Evolutionary conservation across 768 basidiomycete species (phyloP), one percentile per base, ranked within the genome.

Genomic region (Trametes cinnabarina): DNA sequence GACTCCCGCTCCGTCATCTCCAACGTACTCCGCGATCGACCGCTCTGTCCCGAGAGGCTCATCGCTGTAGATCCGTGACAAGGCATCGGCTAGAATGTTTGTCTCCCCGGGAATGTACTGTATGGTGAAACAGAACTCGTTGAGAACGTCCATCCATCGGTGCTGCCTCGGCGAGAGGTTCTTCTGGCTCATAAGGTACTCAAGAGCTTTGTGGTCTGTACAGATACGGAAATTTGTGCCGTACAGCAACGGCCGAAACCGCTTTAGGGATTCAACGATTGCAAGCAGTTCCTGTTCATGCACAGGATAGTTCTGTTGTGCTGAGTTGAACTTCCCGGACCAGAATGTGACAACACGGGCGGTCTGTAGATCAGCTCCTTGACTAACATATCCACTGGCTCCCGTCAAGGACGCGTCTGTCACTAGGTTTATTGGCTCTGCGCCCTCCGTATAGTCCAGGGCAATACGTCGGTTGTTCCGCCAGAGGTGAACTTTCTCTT

Each of bases 241-340:
- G 14, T 47, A 48, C 8, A 66, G 55, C 19, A 57, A 17, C 4
- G 43, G 25, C 11, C 43, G 25, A 34, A 44, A 46, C 60, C 69
- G 71, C 41, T 73, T 75, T 41, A 79, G 55, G 0, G 74, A 69
- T 41, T 78, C 74, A 0, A 80, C 63, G 0, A 72, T 71, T 0
- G 69, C 69, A 12, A 72, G 50, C 12, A 71, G 35, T 39, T 78
- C 77, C 6, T 70, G 62, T 56, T 77, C 74, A 51, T 74, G 74
- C 0, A 74, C 73, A 19, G 73, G 69, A 46, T 78, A 77, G 39
- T 69, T 65, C 49, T 63, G 64, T 37, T 71, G 67, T 0, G 66
- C 63, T 0, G 66, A 28, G 8, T 57, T 66, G 17, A 56, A 62
- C 37, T 72, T 72, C 7, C 58, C 68, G 43, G 11, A 8, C 14